Evolutionary conservation across 805 yeast genomes (phyloP).

Genomic region (Millerago galiae): DNA sequence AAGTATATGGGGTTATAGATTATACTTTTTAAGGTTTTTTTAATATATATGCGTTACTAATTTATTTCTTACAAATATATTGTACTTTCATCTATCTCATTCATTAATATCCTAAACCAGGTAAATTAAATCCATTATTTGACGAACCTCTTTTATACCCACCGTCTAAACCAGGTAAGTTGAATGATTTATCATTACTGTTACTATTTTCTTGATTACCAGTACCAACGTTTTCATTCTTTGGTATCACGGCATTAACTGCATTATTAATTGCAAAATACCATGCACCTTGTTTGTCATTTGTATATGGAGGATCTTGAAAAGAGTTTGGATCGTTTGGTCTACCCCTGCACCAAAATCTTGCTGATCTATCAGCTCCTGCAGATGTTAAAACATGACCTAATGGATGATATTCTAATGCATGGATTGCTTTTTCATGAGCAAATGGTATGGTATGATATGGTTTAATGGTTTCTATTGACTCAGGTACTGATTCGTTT

Average conservation of each 20-base stretch:
- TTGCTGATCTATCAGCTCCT: constrained; percentile 84
- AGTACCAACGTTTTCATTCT: constrained; percentile 24
- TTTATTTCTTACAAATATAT: not conserved
- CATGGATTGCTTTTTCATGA: constrained; percentile 88
- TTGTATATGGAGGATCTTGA: constrained; percentile 75
- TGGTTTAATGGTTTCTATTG: constrained; percentile 34
- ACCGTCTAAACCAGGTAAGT: constrained; percentile 16
- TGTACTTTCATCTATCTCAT: not conserved
- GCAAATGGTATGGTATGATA: constrained; percentile 77
- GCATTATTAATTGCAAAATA: constrained; percentile 36
- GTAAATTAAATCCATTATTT: constrained; percentile 10
- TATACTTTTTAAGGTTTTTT: not conserved
- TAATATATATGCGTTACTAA: not conserved
- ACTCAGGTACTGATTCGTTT: constrained; percentile 35
- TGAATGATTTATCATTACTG: constrained; percentile 6
- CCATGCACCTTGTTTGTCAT: constrained; percentile 55
- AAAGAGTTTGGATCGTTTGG: constrained; percentile 83
- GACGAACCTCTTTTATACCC: constrained; percentile 4
- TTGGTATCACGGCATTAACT: constrained; percentile 28
- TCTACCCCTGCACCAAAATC: constrained; percentile 92
- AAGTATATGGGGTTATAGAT: not conserved
- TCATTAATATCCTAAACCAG: constrained; percentile 12
- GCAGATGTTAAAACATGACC: constrained; percentile 92
- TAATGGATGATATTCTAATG: constrained; percentile 86
- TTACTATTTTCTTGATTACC: constrained; percentile 3